Evolutionary conservation across 495 filamentous ascomycete species (phyloP).

Genomic region (Penicillium desertorum): DNA sequence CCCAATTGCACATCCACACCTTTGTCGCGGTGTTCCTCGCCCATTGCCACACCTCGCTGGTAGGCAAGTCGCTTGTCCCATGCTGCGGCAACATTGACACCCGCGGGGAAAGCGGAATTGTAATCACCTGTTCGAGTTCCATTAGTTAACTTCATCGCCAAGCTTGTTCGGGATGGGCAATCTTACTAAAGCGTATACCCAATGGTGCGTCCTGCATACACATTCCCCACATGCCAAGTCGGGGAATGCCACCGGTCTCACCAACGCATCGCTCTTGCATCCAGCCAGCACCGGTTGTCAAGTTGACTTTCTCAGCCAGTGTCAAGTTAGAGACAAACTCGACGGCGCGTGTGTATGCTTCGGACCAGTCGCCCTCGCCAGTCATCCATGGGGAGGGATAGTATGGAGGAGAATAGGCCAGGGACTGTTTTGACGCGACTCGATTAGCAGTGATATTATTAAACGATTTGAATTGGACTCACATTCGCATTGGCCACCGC

Average conservation of each 20-base stretch:
- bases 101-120: conserved; percentile 76
- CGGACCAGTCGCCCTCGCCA: conserved; percentile 70
- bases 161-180: not conserved
- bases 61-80: conserved; percentile 75
- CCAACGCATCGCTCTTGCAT: conserved; percentile 76
- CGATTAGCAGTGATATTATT: conserved; percentile 3
- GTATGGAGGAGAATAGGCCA: conserved; percentile 57
- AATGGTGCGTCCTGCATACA: conserved; percentile 92
- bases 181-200: conserved; percentile 69
- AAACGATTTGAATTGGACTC: not conserved
- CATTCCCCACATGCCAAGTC: conserved; percentile 75
- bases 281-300: conserved; percentile 90
- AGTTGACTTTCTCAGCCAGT: conserved; percentile 85
- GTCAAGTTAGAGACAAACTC: conserved; percentile 82
- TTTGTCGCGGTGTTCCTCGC: conserved; percentile 74
- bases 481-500: conserved; percentile 43
- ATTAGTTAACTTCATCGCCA: conserved; percentile 13
- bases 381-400: conserved; percentile 85
- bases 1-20: conserved; percentile 85
- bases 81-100: conserved; percentile 78
- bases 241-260: conserved; percentile 52
- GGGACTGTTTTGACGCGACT: conserved; percentile 23
- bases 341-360: conserved; percentile 73
- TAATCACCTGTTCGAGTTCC: conserved; percentile 56
- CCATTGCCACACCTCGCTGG: conserved; percentile 74